A percentile compares a stretch with the other conserved stretches of the same genome.
Conservation (phyloP, 2,329 filamentous ascomycete species). For the Penicillium sp. region DNA sequence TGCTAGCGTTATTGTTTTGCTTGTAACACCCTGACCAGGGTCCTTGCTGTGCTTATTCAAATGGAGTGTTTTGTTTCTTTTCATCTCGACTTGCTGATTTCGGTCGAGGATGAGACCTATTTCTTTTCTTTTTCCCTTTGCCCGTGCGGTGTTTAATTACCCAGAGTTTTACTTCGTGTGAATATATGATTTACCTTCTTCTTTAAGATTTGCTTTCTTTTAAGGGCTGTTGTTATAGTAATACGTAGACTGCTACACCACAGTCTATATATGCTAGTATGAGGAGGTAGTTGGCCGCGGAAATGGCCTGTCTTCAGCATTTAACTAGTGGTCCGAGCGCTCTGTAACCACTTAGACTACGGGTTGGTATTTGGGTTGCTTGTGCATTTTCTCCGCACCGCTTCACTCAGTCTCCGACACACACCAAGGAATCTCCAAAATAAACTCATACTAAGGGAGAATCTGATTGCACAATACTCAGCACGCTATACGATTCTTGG, state of each 20-base stretch:
- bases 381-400: too few species aligned
- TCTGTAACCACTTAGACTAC: too few species aligned
- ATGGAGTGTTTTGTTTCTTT: neutral
- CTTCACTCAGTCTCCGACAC: too few species aligned
- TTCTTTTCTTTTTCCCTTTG: neutral
- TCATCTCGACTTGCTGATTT: neutral
- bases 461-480: too few species aligned
- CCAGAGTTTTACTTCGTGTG: constrained; percentile 19
- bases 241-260: neutral
- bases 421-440: too few species aligned
- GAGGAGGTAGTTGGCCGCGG: too few species aligned
- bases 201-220: too few species aligned
- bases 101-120: neutral
- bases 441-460: too few species aligned
- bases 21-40: neutral
- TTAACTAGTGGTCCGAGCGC: too few species aligned
- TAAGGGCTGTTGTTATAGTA: neutral
- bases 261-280: neutral
- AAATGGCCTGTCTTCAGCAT: too few species aligned
- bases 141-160: constrained; percentile 15
- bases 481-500: too few species aligned
- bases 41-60: neutral
- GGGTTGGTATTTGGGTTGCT: too few species aligned
- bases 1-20: constrained; percentile 9
- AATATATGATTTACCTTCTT: constrained; percentile 21